phyloP scores from a whole-genome alignment of 2,329 filamentous ascomycete genomes.

The Colletotrichum liaoningense region DNA sequence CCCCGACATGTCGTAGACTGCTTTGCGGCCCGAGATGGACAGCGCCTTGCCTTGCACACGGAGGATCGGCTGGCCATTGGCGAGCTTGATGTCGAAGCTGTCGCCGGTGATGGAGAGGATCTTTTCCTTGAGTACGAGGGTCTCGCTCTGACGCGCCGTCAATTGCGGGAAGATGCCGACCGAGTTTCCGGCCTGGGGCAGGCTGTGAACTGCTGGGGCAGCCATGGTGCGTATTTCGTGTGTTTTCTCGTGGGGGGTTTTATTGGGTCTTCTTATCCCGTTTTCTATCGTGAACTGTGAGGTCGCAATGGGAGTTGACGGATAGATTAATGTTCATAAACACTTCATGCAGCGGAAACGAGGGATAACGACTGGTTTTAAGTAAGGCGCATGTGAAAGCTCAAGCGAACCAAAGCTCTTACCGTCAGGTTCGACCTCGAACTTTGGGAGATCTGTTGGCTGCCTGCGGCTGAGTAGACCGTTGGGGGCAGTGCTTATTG shows the following conservation, averaged over 20 bases:
- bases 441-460: not conserved
- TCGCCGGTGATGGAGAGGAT: slow-evolving; percentile 72
- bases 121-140: slow-evolving; percentile 70
- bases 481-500: not conserved
- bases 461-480: slow-evolving; percentile 6
- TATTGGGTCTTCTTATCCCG: not conserved
- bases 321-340: no score
- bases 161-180: slow-evolving; percentile 54
- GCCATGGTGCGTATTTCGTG: not conserved
- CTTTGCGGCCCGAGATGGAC: slow-evolving; percentile 65
- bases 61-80: slow-evolving; percentile 64
- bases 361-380: not conserved
- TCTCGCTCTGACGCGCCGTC: slow-evolving; percentile 53
- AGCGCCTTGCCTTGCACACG: slow-evolving; percentile 67
- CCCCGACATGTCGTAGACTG: slow-evolving; percentile 63
- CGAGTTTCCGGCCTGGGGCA: slow-evolving; percentile 44
- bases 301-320: not conserved
- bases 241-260: not conserved
- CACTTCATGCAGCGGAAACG: no score
- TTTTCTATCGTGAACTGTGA: not conserved
- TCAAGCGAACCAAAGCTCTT: not conserved
- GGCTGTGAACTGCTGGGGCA: slow-evolving; percentile 19
- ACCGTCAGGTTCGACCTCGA: not conserved
- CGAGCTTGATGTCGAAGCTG: slow-evolving; percentile 71
- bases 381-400: not conserved